Percentiles rank a stretch among this genome's conserved stretches.
These are phyloP conservation scores for Sugiyamaella smithiae DNA, from an alignment of 805 yeast species.

Conservation along the genomic window DNA sequence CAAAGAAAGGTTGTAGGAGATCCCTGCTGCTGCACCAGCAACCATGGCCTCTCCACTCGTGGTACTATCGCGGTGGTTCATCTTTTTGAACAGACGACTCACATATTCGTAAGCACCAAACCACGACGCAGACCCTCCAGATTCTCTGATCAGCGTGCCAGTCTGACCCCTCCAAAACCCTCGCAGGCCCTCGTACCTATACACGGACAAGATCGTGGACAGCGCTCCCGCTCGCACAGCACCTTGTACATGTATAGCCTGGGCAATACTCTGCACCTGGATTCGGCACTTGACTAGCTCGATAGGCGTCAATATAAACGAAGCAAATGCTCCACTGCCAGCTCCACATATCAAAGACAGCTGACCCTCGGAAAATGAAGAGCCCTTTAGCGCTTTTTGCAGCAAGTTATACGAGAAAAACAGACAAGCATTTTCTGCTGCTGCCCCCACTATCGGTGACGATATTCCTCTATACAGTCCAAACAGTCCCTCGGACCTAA, in stretches of 20 bases:
- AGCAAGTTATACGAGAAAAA: slow-evolving; percentile 45
- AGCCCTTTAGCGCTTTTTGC: slow-evolving; percentile 26
- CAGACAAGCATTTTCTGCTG: slow-evolving; percentile 80
- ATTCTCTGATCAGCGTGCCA: slow-evolving; percentile 77
- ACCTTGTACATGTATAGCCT: neutral
- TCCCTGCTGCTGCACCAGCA: slow-evolving; percentile 87
- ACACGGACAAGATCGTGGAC: slow-evolving; percentile 42
- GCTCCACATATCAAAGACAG: slow-evolving; percentile 67
- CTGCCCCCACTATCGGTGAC: slow-evolving; percentile 86
- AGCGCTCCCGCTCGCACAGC: slow-evolving; percentile 25
- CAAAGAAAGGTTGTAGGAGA: slow-evolving; percentile 71
- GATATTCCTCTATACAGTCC: slow-evolving; percentile 79
- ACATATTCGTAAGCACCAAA: slow-evolving; percentile 80
- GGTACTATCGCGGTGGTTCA: slow-evolving; percentile 12
- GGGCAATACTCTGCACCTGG: slow-evolving; percentile 57
- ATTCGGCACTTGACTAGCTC: slow-evolving; percentile 85
- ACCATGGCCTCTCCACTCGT: slow-evolving; percentile 53
- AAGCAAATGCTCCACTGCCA: slow-evolving; percentile 75
- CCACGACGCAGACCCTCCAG: slow-evolving; percentile 92
- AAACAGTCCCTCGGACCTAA: slow-evolving; percentile 62
- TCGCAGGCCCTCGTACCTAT: slow-evolving; percentile 51
- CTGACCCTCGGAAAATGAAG: slow-evolving; percentile 25
- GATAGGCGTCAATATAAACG: slow-evolving; percentile 85
- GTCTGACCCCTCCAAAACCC: slow-evolving; percentile 90
- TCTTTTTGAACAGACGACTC: slow-evolving; percentile 21